A percentile compares a stretch with the other conserved stretches of the same genome.
These are phyloP conservation scores for Hemisphaericaspora xylanilytica DNA, from an alignment of 1,139 yeast genomes.

Conservation along the genomic window DNA sequence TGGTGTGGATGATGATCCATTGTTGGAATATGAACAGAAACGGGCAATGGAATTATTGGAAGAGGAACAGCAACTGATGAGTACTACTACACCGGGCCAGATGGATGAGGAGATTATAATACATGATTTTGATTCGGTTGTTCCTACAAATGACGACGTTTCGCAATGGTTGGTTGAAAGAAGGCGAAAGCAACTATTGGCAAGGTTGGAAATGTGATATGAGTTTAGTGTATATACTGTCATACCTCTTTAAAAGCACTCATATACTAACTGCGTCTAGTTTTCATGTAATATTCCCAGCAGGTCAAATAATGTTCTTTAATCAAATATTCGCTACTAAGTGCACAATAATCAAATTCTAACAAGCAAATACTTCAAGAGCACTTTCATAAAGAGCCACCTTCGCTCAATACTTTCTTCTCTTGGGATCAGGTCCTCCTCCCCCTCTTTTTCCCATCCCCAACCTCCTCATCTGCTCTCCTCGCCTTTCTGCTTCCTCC, in stretches of 20 bases:
- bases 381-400: background rate
- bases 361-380: too few species aligned
- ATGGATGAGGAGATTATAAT: slow-evolving; percentile 12
- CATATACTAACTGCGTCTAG: too few species aligned
- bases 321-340: too few species aligned
- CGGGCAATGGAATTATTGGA: slow-evolving; percentile 19
- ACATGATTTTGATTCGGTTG: slow-evolving; percentile 17
- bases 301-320: too few species aligned
- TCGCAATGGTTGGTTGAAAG: slow-evolving; percentile 47
- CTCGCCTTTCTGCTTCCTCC: slow-evolving; percentile 21
- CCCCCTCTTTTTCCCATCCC: slow-evolving; percentile 30
- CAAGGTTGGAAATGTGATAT: slow-evolving; percentile 22
- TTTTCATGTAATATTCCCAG: too few species aligned
- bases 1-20: slow-evolving; percentile 9
- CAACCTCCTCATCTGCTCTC: slow-evolving; percentile 66
- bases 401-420: slow-evolving; percentile 1
- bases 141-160: slow-evolving; percentile 43
- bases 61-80: too few species aligned
- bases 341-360: too few species aligned
- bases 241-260: too few species aligned
- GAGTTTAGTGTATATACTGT: background rate
- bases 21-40: slow-evolving; percentile 23
- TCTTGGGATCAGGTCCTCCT: background rate
- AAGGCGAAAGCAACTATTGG: slow-evolving; percentile 42
- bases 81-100: background rate